A percentile compares a stretch with the other conserved stretches of the same genome.
phyloP scores from a whole-genome alignment of 208 protist genomes.

The Acanthamoeba lenticulata region DNA sequence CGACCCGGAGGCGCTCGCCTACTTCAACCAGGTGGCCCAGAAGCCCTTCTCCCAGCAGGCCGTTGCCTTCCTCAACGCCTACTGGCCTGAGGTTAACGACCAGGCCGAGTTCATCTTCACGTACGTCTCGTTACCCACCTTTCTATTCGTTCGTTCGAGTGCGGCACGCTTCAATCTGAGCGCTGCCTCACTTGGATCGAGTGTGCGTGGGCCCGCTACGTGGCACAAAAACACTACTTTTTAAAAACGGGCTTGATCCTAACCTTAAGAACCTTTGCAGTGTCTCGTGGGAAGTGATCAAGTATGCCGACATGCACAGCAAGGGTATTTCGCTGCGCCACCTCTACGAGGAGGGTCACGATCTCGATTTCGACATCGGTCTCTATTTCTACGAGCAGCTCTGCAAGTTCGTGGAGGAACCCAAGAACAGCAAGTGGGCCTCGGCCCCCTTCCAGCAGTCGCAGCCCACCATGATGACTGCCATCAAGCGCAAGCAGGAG shows the following conservation, averaged over 20 bases:
- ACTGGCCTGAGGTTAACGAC: conserved; percentile 75
- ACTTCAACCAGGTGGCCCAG: conserved; percentile 72
- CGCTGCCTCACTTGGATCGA: no score
- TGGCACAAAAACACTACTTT: no score
- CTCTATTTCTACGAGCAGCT: conserved; percentile 82
- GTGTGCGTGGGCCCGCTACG: no score
- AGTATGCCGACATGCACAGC: conserved; percentile 82
- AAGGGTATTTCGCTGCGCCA: conserved; percentile 78
- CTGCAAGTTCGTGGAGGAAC: conserved; percentile 79
- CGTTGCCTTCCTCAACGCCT: conserved; percentile 81
- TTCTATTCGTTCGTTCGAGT: no score
- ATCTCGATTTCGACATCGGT: conserved; percentile 81
- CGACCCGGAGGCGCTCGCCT: conserved; percentile 70
- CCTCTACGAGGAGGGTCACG: conserved; percentile 80
- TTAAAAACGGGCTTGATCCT: no score
- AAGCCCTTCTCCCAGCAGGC: conserved; percentile 79
- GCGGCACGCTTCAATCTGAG: no score
- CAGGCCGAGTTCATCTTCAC: conserved; percentile 82
- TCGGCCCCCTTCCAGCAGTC: background rate
- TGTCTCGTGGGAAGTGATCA: conserved; percentile 72
- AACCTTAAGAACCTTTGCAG: no score
- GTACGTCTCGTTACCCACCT: no score
- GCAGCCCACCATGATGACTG: conserved; percentile 79
- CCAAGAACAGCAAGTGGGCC: conserved; percentile 75
- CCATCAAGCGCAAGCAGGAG: conserved; percentile 82